Evolutionary conservation across 2,329 filamentous ascomycete species (phyloP).

Genomic region (Arthrobotrys entomopaga): DNA sequence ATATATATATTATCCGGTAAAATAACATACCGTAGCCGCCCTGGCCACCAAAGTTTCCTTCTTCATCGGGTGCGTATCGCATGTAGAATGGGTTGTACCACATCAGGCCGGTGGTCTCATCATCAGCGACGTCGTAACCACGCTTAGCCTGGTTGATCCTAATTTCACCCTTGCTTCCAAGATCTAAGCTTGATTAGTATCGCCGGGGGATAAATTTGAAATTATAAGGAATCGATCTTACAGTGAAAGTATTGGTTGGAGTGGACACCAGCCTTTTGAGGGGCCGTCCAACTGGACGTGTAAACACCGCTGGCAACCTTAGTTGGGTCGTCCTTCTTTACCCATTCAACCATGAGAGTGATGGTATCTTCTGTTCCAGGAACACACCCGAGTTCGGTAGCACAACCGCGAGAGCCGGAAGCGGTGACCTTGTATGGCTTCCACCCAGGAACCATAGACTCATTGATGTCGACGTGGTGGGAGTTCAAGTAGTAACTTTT

Average conservation of each 20-base stretch:
- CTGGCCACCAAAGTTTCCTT: slow-evolving; percentile 92
- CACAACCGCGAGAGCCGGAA: slow-evolving; percentile 80
- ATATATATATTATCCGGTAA: background rate
- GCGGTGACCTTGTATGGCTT: slow-evolving; percentile 81
- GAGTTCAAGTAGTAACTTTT: slow-evolving; percentile 93
- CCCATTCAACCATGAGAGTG: slow-evolving; percentile 88
- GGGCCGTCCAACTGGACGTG: slow-evolving; percentile 93
- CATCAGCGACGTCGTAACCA: slow-evolving; percentile 93
- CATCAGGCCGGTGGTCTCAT: slow-evolving; percentile 72
- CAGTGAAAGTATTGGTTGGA: slow-evolving; percentile 97
- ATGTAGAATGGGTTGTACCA: slow-evolving; percentile 98
- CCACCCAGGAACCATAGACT: slow-evolving; percentile 88
- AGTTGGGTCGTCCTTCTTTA: slow-evolving; percentile 73
- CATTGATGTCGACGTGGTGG: slow-evolving; percentile 91
- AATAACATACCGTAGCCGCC: slow-evolving; percentile 74
- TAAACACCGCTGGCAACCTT: slow-evolving; percentile 88
- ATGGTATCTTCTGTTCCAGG: slow-evolving; percentile 91
- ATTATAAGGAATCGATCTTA: slow-evolving; percentile 58
- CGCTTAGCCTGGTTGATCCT: slow-evolving; percentile 92
- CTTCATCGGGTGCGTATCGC: slow-evolving; percentile 92
- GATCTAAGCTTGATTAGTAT: slow-evolving; percentile 64
- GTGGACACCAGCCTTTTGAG: slow-evolving; percentile 91
- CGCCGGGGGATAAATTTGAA: background rate
- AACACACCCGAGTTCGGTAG: slow-evolving; percentile 80
- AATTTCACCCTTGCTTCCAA: slow-evolving; percentile 84